Evolutionary conservation across 805 yeast species (phyloP), one percentile per base, ranked within the genome.

Genomic region (Candida sithepensis): DNA sequence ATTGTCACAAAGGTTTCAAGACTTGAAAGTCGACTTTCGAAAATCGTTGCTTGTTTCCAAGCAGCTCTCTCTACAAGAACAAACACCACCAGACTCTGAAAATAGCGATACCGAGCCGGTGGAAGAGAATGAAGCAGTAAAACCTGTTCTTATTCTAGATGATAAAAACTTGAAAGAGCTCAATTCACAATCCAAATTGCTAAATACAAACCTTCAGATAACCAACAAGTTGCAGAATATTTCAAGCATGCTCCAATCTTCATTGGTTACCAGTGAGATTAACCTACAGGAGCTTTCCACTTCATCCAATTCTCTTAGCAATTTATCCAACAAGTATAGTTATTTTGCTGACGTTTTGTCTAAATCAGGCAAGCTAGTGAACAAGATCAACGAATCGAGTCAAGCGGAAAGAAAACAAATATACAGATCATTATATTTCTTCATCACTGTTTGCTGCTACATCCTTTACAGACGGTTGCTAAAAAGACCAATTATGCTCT

Each of bases 301-400:
- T 41, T 81, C 80, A 28, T 66, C 78, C 0, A 59, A 69, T 24
- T 74, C 72, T 34, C 60, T 79, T 46, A 46, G 61, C 12, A 54
- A 59, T 9, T 63, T 78, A 46, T 72, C 78, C 45, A 69, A 69
- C 13, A 70, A 71, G 43, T 70, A 75, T 53, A 65, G 63, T 18
- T 64, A 65, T 41, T 74, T 78, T 57, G 69, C 68, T 20, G 67
- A 65, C 34, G 57, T 78, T 7, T 58, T 79, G 33, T 54, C 62
- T 42, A 70, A 65, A 44, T 74, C 81, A 0, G 70, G 68, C 41
- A 69, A 69, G 21, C 68, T 79, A 37, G 81, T 79, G 37, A 70
- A 68, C 51, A 70, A 74, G 42, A 78, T 79, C 38, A 81, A 78
- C 51, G 75, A 73, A 53, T 75, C 79, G 44, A 80, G 79, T 53